Base-by-base conservation (phyloP, 169 alveolate genomes). In the Plasmodium vinckei region DNA sequence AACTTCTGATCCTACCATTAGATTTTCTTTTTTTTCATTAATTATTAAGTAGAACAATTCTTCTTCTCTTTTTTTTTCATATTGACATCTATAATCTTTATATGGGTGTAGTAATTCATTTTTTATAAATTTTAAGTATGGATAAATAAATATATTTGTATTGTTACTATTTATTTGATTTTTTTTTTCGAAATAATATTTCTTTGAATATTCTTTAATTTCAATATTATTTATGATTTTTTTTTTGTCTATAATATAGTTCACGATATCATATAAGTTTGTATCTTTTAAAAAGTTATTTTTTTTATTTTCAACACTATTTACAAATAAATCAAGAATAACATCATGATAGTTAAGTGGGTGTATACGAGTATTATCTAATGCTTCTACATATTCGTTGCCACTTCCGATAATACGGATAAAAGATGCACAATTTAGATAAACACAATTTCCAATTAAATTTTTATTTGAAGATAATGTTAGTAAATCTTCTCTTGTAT, bases 351-450 rank as follows among this genome's bases (percentile, higher is more conserved):
- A 88, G 79, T 94, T 95, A 9, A 79, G 19, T 27, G 97, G 97
- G 65, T 94, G 97, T 10, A 94, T 72, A 51, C 96, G 88, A 2
- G 97, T 93, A 46, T 91, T 70, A 65, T 94, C 97, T 51, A 94
- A 61, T 5, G 88, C 88, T n/a, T 77, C 88, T 10, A 77, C 77
- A 27, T 63, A 77, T 21, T 77, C 88, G 51, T 64, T 75, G 7
- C 69, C 75, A 23, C 51, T 51, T 2, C 77, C 63, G 5, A 77
- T 77, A 33, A 91, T 86, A 86, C 87, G 71, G 51, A 93, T 91
- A 46, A 93, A 93, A n/a, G 94, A 88, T 9, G 96, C 92, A 69
- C 94, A 90, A 71, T 93, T 93, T 33, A 82, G 42, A 68, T 87
- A 93, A 9, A 91, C 94, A 49, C 82, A 73, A 15, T 87, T 86